phyloP scores from a whole-genome alignment of 257 asterid genomes.

The Cordia subcordata region DNA sequence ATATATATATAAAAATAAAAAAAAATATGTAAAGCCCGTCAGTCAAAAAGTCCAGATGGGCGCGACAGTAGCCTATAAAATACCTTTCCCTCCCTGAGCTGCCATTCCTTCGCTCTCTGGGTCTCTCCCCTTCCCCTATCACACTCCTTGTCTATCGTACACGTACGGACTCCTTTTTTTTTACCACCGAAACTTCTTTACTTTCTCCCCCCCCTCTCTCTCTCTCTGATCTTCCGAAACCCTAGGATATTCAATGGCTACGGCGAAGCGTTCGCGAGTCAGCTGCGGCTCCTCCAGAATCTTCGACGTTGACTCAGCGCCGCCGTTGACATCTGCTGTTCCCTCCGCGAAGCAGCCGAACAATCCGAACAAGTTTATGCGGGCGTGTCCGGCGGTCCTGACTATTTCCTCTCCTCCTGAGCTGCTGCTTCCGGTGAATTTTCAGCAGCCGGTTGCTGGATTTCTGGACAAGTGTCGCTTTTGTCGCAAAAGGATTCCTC shows the following conservation, averaged over 20 bases:
- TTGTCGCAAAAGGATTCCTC: conserved; percentile 39
- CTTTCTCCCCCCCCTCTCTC: not conserved
- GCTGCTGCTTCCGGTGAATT: conserved; percentile 19
- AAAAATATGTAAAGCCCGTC: not conserved
- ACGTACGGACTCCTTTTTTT: not conserved
- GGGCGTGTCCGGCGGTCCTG: not conserved
- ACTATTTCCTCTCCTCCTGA: not conserved
- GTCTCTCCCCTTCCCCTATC: not conserved
- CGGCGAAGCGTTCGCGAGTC: not conserved
- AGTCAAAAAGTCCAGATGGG: not conserved
- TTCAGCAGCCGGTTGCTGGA: conserved; percentile 23
- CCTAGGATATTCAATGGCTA: not conserved
- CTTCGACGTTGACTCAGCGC: not conserved
- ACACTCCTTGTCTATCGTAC: too few relatives aligned
- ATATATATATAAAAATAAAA: too few relatives aligned
- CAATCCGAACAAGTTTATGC: not conserved
- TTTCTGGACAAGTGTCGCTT: conserved; percentile 43
- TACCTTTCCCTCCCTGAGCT: not conserved
- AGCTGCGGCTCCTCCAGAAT: not conserved
- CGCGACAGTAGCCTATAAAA: not conserved
- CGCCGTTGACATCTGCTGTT: not conserved
- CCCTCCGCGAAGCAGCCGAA: not conserved
- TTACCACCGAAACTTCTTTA: not conserved
- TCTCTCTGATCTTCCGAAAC: not conserved
- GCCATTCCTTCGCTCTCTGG: not conserved